phyloP scores from a whole-genome alignment of 2,329 filamentous ascomycete genomes.

The Elsinoe arachidis region DNA sequence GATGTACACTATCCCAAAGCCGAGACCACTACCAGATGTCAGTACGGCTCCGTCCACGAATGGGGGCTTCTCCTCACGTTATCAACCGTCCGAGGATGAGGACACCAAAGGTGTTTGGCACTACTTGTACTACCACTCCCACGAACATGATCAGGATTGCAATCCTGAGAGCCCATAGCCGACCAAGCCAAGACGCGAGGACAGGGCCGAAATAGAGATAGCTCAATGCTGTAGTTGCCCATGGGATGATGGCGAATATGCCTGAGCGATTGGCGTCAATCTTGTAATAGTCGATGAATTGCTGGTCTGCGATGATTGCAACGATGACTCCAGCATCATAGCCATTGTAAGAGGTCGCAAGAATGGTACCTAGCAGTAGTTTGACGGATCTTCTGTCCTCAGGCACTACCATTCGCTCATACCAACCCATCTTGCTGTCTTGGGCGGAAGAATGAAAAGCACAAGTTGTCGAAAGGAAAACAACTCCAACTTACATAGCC shows the following conservation, averaged over 20 bases:
- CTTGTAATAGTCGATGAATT: slow-evolving; percentile 35
- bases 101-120: slow-evolving; percentile 36
- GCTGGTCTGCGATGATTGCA: slow-evolving; percentile 36
- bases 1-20: slow-evolving; percentile 37
- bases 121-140: slow-evolving; percentile 34
- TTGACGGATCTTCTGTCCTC: slow-evolving; percentile 33
- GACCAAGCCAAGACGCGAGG: slow-evolving; percentile 30
- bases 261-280: slow-evolving; percentile 30
- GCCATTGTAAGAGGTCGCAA: slow-evolving; percentile 35
- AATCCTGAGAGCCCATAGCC: slow-evolving; percentile 34
- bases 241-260: slow-evolving; percentile 35
- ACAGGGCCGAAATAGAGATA: slow-evolving; percentile 34
- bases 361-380: slow-evolving; percentile 33
- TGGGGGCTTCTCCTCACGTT: slow-evolving; percentile 20
- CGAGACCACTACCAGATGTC: slow-evolving; percentile 27
- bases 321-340: slow-evolving; percentile 39
- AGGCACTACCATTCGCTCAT: slow-evolving; percentile 31
- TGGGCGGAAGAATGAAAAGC: not conserved
- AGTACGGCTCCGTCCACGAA: not conserved
- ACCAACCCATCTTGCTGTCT: slow-evolving; percentile 23
- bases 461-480: not conserved
- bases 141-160: slow-evolving; percentile 33
- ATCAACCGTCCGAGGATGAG: slow-evolving; percentile 34
- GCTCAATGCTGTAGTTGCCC: slow-evolving; percentile 34
- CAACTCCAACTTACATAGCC: not conserved